Percentiles rank a stretch among this genome's conserved stretches.
These are phyloP conservation scores for Botrytis fabae DNA, from an alignment of 2,329 filamentous ascomycete genomes.

Conservation along the genomic window DNA sequence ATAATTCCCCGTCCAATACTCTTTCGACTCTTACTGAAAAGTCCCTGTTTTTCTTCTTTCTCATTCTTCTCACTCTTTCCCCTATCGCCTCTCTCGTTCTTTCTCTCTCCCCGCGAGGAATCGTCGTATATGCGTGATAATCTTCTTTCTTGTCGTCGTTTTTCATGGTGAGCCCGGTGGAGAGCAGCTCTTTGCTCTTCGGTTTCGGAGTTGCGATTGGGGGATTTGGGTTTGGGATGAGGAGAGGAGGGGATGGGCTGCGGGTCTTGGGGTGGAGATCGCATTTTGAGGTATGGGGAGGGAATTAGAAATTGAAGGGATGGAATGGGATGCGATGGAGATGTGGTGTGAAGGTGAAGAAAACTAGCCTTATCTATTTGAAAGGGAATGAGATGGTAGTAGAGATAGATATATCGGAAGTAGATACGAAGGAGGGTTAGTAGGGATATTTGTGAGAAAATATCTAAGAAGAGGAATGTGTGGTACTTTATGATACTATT, in stretches of 20 bases:
- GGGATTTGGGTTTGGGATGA: background rate
- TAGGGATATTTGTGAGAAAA: background rate
- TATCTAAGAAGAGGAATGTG: background rate
- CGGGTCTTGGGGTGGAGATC: background rate
- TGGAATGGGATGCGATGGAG: background rate
- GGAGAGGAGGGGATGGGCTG: background rate
- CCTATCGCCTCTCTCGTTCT: background rate
- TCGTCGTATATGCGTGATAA: background rate
- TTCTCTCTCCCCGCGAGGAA: background rate
- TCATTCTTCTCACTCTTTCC: background rate
- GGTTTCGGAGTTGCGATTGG: background rate
- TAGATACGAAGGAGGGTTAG: background rate
- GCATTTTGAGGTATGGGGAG: background rate
- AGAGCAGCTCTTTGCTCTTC: background rate
- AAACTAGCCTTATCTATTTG: background rate
- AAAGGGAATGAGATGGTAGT: no score
- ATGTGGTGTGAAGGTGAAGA: background rate
- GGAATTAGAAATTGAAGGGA: background rate
- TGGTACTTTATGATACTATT: background rate
- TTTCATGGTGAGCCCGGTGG: background rate
- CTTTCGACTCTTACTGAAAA: constrained; percentile 1
- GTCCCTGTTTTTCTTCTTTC: background rate
- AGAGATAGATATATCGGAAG: background rate
- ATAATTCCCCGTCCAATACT: constrained; percentile 9
- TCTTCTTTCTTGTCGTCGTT: background rate